Evolutionary conservation across 345 rosid genomes (phyloP), one percentile per base, ranked within the genome.

Genomic region (Populus nigra): DNA sequence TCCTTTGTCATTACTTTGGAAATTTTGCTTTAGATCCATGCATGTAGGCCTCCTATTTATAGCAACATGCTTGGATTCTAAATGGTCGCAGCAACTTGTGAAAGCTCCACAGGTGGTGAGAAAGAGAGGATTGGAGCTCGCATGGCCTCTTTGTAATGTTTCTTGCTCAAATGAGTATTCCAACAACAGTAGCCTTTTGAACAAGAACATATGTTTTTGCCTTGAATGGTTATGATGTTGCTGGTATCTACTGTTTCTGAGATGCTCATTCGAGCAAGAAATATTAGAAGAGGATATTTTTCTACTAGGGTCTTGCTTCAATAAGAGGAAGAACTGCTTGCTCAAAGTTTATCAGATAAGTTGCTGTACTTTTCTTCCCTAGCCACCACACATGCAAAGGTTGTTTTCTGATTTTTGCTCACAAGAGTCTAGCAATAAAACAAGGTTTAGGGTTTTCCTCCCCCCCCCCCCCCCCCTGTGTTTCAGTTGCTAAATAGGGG

Each of bases 141-240:
- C 23, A 5, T 12, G 17, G 4, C 73, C 80, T 63, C 80, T 65
- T 84, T 77, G 74, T 74, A 87, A 87, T 78, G 77, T 84, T 87
- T 87, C 87, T 87, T 87, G 89, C 89, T 86, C 88, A 86, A 86
- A 86, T 86, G 88, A 84, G 88, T 86, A 86, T 86, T 86, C 88
- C 88, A 82, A 69, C 23, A 45, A 33, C 83, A 79, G 77, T 50
- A 67, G 69, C 75, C 13, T 53, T n/a, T 1, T 1, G 23, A 23
- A 33, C 7, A 27, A 18, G 61, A 72, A 22, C 17, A 20, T 70
- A 15, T 22, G 31, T 70, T 70, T 27, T 43, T 41, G n/a, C 8
- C 33, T 10, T 69, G 49, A 2, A 8, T 70, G 27, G 9, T 17
- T 68, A 10, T 45, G 23, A 23, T 6, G 72, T 45, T 72, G 76